Percentiles rank a stretch among this genome's conserved stretches.
phyloP scores from a whole-genome alignment of 768 basidiomycete genomes.

The Suillus bovinus region DNA sequence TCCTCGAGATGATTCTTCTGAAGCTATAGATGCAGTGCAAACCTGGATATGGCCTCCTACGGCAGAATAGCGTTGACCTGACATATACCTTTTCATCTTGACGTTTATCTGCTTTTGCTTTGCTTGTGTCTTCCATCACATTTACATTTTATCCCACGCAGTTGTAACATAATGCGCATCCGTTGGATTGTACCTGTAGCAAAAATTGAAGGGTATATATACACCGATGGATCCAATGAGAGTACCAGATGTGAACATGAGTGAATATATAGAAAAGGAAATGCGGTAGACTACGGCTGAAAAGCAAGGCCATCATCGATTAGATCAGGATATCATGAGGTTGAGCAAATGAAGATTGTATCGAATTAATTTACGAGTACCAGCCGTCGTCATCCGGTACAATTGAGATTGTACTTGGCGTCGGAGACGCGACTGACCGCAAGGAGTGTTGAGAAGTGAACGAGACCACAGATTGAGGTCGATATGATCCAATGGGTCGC shows the following conservation, averaged over 20 bases:
- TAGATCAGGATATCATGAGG: conserved; percentile 8
- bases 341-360: conserved; percentile 16
- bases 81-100: not conserved
- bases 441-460: conserved; percentile 28
- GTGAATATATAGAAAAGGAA: conserved; percentile 1
- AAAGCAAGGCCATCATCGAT: conserved; percentile 6
- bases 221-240: conserved; percentile 13
- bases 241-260: not conserved
- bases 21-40: conserved; percentile 65
- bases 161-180: conserved; percentile 35
- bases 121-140: conserved; percentile 10
- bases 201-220: conserved; percentile 39
- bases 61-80: conserved; percentile 14
- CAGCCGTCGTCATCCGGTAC: conserved; percentile 77
- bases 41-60: conserved; percentile 71
- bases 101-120: conserved; percentile 8
- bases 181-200: conserved; percentile 41
- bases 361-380: conserved; percentile 53
- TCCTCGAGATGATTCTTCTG: conserved; percentile 60
- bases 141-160: conserved; percentile 19
- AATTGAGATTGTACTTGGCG: conserved; percentile 73
- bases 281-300: not conserved
- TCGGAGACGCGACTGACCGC: conserved; percentile 59
- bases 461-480: conserved; percentile 7
- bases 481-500: conserved; percentile 16